Conservation (phyloP, 352 stramenopile species). For the Pythium insidiosum region DNA sequence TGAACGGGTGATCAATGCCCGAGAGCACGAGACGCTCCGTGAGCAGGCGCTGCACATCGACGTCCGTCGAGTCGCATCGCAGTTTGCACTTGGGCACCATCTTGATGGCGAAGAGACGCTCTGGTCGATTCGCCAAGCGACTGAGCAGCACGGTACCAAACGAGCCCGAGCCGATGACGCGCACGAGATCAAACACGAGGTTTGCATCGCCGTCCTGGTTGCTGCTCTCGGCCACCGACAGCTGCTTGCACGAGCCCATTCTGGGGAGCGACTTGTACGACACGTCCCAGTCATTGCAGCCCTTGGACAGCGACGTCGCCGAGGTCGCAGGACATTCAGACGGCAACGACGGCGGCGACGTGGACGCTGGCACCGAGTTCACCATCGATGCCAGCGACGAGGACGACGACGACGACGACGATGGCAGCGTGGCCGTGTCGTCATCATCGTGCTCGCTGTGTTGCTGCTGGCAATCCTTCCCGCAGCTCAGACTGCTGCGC, state of each 20-base stretch:
- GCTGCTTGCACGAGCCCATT: constrained; percentile 4
- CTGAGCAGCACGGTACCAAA: constrained; percentile 71
- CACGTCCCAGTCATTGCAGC: constrained; percentile 19
- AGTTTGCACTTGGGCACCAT: constrained; percentile 74
- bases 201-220: not conserved
- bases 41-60: constrained; percentile 73
- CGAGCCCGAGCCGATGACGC: constrained; percentile 66
- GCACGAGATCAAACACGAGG: constrained; percentile 48
- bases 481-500: not conserved
- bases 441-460: too few species aligned
- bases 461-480: not conserved
- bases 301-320: not conserved
- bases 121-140: constrained; percentile 28
- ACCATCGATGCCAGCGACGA: constrained; percentile 10
- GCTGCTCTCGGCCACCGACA: not conserved
- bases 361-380: not conserved
- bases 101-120: constrained; percentile 60
- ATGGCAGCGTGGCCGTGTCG: not conserved
- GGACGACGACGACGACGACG: constrained; percentile 12
- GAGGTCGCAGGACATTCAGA: too few species aligned
- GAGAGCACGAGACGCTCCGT: constrained; percentile 97
- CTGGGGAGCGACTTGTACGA: constrained; percentile 6
- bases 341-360: too few species aligned
- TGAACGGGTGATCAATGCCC: constrained; percentile 95
- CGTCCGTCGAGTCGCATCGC: constrained; percentile 12